Evolutionary conservation across 2,329 filamentous ascomycete species (phyloP), one percentile per base, ranked within the genome.

Genomic region (Alternaria viburni): DNA sequence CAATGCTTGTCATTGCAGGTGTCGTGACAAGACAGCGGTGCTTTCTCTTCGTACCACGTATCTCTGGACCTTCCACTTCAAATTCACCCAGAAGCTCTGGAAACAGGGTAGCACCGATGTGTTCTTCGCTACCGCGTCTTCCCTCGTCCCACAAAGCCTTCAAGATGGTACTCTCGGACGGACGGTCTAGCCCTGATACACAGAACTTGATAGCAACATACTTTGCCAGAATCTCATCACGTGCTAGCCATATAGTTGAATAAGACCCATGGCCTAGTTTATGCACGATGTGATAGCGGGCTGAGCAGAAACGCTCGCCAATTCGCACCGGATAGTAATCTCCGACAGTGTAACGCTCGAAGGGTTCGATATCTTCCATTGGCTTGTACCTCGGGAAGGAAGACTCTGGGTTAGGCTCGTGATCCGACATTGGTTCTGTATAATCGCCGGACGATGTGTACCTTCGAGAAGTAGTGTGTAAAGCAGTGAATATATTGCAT

Each of bases 21-120:
- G 70, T 71, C 49, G 79, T 79, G 9, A 81, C 75, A 7, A 81
- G 73, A 44, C 79, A 82, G 50, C 61, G 64, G 69, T 82, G 78
- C 52, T 45, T 64, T 49, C 50, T 23, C 41, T 15, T 55, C 13
- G n/a, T 12, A 13, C 64, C 64, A 25, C 69, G 69, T 13, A 79
- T 76, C 19, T 74, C 52, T 9, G 75, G 73, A 2, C 77, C 77
- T 19, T 70, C 51, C 32, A 81, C 61, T 26, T 77, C 32, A 49
- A 82, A 82, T 2, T 73, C 59, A 54, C 80, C 77, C 12, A 44
- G 2, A 17, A 44, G 10, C 4, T 21, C 17, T 0, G 41, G 41
- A 17, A 44, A 17, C 41, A 44, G n/a, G 0, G 41, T 19, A 44
- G 17, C 1, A 12, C 41, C 17, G 17, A 19, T 19, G 1, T 44